phyloP scores from a whole-genome alignment of 2,329 filamentous ascomycete species.

The Trichoderma guizhouense region DNA sequence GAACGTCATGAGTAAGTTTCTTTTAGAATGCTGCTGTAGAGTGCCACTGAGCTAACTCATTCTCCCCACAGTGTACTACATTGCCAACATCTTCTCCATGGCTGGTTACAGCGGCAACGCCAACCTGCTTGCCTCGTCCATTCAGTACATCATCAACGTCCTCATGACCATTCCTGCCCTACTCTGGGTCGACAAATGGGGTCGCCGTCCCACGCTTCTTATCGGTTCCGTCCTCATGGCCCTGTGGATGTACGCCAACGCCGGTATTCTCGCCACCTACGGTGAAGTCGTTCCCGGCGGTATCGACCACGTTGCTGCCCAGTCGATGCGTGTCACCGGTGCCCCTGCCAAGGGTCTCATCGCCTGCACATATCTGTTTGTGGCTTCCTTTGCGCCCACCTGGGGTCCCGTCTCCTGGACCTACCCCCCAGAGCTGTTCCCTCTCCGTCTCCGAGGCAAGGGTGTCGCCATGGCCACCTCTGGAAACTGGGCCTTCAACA shows the following conservation, averaged over 20 bases:
- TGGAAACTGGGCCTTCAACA: constrained; percentile 41
- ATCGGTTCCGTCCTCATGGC: constrained; percentile 65
- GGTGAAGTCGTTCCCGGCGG: constrained; percentile 41
- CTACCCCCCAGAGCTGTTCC: constrained; percentile 58
- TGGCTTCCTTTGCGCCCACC: constrained; percentile 47
- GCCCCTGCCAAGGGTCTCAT: constrained; percentile 59
- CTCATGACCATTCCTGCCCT: constrained; percentile 74
- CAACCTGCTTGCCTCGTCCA: constrained; percentile 52
- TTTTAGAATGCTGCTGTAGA: neutral
- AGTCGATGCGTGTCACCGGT: constrained; percentile 46
- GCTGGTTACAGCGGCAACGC: constrained; percentile 43
- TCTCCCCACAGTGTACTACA: constrained; percentile 56
- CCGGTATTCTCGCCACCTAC: constrained; percentile 48
- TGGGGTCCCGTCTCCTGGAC: constrained; percentile 51
- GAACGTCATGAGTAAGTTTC: constrained; percentile 53
- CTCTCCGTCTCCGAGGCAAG: constrained; percentile 48
- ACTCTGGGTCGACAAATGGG: constrained; percentile 71
- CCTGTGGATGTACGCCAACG: constrained; percentile 55
- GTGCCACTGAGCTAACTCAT: neutral
- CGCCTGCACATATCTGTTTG: constrained; percentile 63
- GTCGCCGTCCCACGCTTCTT: constrained; percentile 66
- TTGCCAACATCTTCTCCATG: constrained; percentile 43
- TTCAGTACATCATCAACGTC: constrained; percentile 72
- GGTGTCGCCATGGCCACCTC: constrained; percentile 52
- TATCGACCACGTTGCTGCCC: constrained; percentile 43